phyloP scores from a whole-genome alignment of 1,284 basidiomycete genomes.

The Melampsora americana region DNA sequence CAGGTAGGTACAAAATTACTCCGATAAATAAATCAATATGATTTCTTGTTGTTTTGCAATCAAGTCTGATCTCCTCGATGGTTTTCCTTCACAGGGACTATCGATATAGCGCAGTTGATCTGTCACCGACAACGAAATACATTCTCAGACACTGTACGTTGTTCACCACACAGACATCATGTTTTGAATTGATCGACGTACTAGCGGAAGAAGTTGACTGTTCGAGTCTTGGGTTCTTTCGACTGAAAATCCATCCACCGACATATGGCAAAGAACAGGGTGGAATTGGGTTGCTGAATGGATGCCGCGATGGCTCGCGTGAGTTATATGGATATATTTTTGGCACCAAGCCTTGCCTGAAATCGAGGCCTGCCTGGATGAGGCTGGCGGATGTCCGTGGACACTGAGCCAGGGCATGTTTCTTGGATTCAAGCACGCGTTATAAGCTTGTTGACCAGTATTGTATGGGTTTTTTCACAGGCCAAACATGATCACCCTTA shows the following conservation, averaged over 20 bases:
- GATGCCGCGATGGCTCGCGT: slow-evolving; percentile 43
- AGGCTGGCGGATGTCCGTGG: background rate
- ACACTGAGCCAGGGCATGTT: background rate
- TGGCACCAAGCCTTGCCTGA: too few species aligned
- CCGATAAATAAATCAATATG: background rate
- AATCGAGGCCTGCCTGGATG: background rate
- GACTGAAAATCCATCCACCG: background rate
- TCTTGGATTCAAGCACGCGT: background rate
- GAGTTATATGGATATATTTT: background rate
- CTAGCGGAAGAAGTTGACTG: background rate
- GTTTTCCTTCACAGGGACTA: slow-evolving; percentile 14
- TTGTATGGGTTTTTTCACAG: background rate
- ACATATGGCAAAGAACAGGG: slow-evolving; percentile 31
- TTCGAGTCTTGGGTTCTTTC: background rate
- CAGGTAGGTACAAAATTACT: background rate
- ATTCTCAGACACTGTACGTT: slow-evolving; percentile 37
- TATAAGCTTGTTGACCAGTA: background rate
- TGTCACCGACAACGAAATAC: slow-evolving; percentile 35
- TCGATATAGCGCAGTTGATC: slow-evolving; percentile 39
- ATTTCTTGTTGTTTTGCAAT: background rate
- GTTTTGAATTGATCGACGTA: background rate
- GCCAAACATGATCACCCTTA: slow-evolving; percentile 41
- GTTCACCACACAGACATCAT: background rate
- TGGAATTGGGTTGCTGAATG: slow-evolving; percentile 37
- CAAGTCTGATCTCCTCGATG: background rate